Evolutionary conservation across 2,329 filamentous ascomycete species (phyloP), one percentile per base, ranked within the genome.

Genomic region (Sporothrix pseudoabietina): DNA sequence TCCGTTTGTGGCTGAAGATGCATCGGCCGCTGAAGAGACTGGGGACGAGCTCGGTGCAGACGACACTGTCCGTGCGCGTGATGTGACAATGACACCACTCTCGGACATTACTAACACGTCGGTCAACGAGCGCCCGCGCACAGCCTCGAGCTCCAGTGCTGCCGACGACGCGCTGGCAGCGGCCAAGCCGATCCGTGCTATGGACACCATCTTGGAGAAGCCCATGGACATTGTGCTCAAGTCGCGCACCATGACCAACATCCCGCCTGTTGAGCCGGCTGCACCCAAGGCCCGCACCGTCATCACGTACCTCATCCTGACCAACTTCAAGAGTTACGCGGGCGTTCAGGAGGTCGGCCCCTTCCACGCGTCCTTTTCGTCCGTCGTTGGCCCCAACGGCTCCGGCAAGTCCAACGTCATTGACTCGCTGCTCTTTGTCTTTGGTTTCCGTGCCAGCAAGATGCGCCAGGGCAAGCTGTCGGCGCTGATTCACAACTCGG

Each of bases 401-500:
- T 99, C 96, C 10, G 96, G 96, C 74, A 99, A 99, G 81, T 98
- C 96, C 30, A 99, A 99, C 78, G 97, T 99, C 75, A 99, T 99
- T 80, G 96, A 99, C 82, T 98, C 96, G 1, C 85, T 99, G 39
- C 88, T 99, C 0, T 99, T 99, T 79, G 96, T 99, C n/a, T 99
- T 99, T 80, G 96, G 97, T 71, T 99, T 99, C 84, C 91, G 96
- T 74, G 96, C 96, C 57, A 98, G 95, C 86, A 99, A 99, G 84
- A 99, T 99, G 96, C 89, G 96, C 79, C 96, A 99, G 82, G 96
- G 96, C 79, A 99, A 99, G 84, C 94, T 99, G 66, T 99, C 96
- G 0, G 96, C 96, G 4, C 85, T 99, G 68, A 99, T 99, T 77
- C 96, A 99, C 84, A 99, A 98, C 81, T 98, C 96, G 14, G 94